phyloP scores from a whole-genome alignment of 305 asterid genomes.

The Ruellia speciosa region DNA sequence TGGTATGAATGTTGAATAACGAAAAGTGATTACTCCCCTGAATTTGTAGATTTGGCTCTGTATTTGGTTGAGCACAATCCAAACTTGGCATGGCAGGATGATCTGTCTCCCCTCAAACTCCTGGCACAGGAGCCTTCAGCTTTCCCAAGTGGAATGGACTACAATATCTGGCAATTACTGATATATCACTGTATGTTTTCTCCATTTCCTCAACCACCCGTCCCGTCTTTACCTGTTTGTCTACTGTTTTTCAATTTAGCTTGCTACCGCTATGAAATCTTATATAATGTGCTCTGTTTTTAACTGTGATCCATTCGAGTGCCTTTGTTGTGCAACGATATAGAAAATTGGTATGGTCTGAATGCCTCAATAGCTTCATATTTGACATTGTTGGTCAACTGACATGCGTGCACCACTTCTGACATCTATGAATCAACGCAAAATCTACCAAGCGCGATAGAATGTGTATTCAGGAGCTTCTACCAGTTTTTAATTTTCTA shows the following conservation, averaged over 20 bases:
- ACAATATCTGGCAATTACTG: conserved; percentile 18
- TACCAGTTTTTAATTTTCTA: background rate
- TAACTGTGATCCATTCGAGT: too few relatives aligned
- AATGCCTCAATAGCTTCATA: too few relatives aligned
- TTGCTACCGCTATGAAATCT: background rate
- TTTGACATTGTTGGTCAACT: too few relatives aligned
- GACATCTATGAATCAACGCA: too few relatives aligned
- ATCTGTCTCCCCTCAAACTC: conserved; percentile 22
- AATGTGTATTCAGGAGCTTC: too few relatives aligned
- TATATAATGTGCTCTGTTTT: too few relatives aligned
- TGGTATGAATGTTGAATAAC: too few relatives aligned
- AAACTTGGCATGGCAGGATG: conserved; percentile 24
- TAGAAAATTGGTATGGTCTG: too few relatives aligned
- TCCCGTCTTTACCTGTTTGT: background rate
- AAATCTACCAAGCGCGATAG: too few relatives aligned
- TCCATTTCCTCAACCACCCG: background rate
- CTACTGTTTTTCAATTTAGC: background rate
- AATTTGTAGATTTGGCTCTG: conserved; percentile 23
- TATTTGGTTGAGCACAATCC: conserved; percentile 23
- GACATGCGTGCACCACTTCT: too few relatives aligned
- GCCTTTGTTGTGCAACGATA: too few relatives aligned
- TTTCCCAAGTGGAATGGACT: conserved; percentile 26
- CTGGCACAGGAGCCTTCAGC: conserved; percentile 28
- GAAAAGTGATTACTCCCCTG: background rate
- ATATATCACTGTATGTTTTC: conserved; percentile 26